Conservation (phyloP, 2,329 filamentous ascomycete species). For the Penicillium psychrosexuale region DNA sequence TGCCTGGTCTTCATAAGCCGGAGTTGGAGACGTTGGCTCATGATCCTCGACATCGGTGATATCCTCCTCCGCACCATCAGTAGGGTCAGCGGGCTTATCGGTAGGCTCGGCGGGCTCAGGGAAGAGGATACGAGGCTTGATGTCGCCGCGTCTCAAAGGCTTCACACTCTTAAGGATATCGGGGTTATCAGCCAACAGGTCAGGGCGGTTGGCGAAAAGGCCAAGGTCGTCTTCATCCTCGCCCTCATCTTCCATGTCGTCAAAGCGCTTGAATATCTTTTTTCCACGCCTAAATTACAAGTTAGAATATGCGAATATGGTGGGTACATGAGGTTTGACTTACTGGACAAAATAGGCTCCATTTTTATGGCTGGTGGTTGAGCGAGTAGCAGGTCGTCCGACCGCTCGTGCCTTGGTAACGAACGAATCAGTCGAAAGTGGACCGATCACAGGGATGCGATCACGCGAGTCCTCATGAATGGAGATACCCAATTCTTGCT, state of each 20-base stretch:
- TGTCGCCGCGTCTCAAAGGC: conserved; percentile 55
- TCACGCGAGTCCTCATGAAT: conserved; percentile 65
- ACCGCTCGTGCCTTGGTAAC: not conserved
- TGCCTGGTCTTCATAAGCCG: not conserved
- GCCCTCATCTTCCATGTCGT: conserved; percentile 38
- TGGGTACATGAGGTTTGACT: conserved; percentile 27
- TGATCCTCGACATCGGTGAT: conserved; percentile 54
- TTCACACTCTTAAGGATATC: conserved; percentile 35
- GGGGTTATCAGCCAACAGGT: conserved; percentile 33
- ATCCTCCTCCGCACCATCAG: conserved; percentile 49
- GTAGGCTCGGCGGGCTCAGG: conserved; percentile 33
- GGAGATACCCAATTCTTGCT: conserved; percentile 38
- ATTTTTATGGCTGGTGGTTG: not conserved
- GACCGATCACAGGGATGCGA: conserved; percentile 46
- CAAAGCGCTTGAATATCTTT: conserved; percentile 58
- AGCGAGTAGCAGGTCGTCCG: conserved; percentile 7
- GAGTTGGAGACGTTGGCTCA: conserved; percentile 12
- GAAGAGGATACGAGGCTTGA: conserved; percentile 62
- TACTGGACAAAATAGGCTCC: conserved; percentile 6
- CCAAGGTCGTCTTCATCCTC: conserved; percentile 45
- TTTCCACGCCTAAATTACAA: conserved; percentile 53
- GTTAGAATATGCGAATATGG: conserved; percentile 26
- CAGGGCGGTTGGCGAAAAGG: conserved; percentile 40
- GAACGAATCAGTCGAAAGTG: conserved; percentile 53
- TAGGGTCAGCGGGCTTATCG: conserved; percentile 34